A percentile compares a stretch with the other conserved stretches of the same genome.
Conservation (phyloP, 2,329 filamentous ascomycete genomes). For the Epicoccum sorghinum region DNA sequence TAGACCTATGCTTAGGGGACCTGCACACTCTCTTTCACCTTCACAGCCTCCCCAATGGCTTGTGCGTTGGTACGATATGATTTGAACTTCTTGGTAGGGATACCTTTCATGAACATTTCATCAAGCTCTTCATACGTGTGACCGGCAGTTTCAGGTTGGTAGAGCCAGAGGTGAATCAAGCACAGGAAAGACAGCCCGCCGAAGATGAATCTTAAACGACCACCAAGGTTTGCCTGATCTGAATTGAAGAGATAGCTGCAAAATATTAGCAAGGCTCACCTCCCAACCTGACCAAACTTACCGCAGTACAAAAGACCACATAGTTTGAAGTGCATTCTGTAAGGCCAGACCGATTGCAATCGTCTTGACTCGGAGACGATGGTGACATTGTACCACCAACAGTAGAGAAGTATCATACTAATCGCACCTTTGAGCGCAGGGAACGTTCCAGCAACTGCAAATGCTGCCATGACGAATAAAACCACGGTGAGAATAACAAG, state of each 20-base stretch:
- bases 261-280: too few species aligned
- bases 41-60: conserved; percentile 8
- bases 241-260: conserved; percentile 72
- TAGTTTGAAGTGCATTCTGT: conserved; percentile 66
- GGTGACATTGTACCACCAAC: conserved; percentile 79
- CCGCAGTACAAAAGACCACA: conserved; percentile 63
- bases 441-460: conserved; percentile 48
- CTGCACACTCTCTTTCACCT: conserved; percentile 19
- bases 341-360: conserved; percentile 70
- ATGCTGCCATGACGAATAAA: conserved; percentile 76
- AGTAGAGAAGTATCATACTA: conserved; percentile 29
- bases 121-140: conserved; percentile 84
- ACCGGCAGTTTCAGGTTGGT: conserved; percentile 76
- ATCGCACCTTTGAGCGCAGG: conserved; percentile 50
- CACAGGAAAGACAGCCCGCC: conserved; percentile 78
- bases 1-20: neutral
- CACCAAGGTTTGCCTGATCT: conserved; percentile 47
- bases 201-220: conserved; percentile 86
- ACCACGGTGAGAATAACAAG: conserved; percentile 66
- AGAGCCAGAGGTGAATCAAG: conserved; percentile 78
- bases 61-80: conserved; percentile 22
- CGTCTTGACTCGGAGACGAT: conserved; percentile 86
- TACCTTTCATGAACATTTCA: conserved; percentile 69
- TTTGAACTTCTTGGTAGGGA: conserved; percentile 29
- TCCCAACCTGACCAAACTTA: too few species aligned